phyloP scores from a whole-genome alignment of 75 land plant species.

The Selaginella tamariscina region DNA sequence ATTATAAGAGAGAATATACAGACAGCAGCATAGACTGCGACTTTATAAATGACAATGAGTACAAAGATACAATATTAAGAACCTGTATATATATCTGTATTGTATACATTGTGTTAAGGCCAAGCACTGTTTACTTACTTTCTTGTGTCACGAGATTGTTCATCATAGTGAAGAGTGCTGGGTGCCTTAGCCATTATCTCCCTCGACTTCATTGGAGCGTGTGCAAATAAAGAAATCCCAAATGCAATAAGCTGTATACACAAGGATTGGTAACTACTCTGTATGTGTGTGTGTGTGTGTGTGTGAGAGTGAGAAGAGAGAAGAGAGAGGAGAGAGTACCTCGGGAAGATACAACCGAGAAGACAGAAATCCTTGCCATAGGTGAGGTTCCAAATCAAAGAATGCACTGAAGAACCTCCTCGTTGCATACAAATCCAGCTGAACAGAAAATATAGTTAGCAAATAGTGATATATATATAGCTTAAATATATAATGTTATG shows the following conservation, averaged over 20 bases:
- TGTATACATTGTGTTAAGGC: neutral
- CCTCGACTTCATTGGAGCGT: constrained; percentile 39
- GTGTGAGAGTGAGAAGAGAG: neutral
- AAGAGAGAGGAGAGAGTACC: neutral
- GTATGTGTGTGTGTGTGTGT: neutral
- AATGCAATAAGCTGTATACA: constrained; percentile 35
- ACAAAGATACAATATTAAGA: neutral
- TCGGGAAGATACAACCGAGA: constrained; percentile 69
- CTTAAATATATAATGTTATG: neutral
- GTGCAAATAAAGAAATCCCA: constrained; percentile 47
- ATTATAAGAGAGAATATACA: neutral
- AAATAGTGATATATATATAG: neutral
- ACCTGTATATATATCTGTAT: neutral
- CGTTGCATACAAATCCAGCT: constrained; percentile 73
- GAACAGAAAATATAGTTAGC: neutral
- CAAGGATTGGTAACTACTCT: neutral
- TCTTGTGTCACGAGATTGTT: constrained; percentile 36
- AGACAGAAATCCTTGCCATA: constrained; percentile 97
- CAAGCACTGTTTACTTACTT: constrained; percentile 23
- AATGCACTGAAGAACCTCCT: constrained; percentile 90
- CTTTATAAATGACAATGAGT: neutral
- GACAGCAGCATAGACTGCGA: neutral
- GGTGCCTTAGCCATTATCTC: constrained; percentile 51
- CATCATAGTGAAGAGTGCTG: constrained; percentile 41
- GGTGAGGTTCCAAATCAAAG: constrained; percentile 73